phyloP scores from a whole-genome alignment of 176 grass and related monocot species.

The Alloteropsis semialata region DNA sequence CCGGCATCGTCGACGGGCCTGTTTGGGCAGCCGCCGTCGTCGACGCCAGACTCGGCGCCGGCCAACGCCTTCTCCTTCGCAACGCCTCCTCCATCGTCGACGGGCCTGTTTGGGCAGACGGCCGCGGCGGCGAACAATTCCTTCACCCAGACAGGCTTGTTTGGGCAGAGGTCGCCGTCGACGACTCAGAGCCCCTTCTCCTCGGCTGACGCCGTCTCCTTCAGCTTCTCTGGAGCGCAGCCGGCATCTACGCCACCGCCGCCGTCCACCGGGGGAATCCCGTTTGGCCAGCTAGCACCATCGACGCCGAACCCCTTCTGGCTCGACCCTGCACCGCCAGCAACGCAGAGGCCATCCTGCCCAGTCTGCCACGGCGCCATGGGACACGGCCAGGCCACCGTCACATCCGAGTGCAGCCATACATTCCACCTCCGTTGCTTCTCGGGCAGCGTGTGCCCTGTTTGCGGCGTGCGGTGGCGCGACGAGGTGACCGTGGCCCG shows the following conservation, averaged over 20 bases:
- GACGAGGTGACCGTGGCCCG: neutral
- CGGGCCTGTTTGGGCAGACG: neutral
- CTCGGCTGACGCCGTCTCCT: no score
- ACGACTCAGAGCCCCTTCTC: neutral
- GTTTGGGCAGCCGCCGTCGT: neutral
- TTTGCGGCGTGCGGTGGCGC: slow-evolving; percentile 42
- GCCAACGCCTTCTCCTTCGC: neutral
- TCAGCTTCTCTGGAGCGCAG: neutral
- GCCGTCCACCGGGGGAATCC: neutral
- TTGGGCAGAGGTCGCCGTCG: neutral
- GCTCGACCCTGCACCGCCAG: no score
- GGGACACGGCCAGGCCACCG: neutral
- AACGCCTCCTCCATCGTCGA: neutral
- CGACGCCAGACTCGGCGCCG: neutral
- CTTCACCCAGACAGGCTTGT: no score
- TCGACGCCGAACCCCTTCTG: no score
- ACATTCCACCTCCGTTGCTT: neutral
- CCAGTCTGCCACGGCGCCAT: neutral
- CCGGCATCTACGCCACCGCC: neutral
- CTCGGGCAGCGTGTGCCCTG: slow-evolving; percentile 36
- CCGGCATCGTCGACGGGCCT: neutral
- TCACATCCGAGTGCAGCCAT: neutral
- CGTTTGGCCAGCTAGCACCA: neutral
- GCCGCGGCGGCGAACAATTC: neutral
- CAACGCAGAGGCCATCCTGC: no score